Base-by-base conservation (phyloP, 1,284 basidiomycete species). In the Ceratobasidium sp. region DNA sequence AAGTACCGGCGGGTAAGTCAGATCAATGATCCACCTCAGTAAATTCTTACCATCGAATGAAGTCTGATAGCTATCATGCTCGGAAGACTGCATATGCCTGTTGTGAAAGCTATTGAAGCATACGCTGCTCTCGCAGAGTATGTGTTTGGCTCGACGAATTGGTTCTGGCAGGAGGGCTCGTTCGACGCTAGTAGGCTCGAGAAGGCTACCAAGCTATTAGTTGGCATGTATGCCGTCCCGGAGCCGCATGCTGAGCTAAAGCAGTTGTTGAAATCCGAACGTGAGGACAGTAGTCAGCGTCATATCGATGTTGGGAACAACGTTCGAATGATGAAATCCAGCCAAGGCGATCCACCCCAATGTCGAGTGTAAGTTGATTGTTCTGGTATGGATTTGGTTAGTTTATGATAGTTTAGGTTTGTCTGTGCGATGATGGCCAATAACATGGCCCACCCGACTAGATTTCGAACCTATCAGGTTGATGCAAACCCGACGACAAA, bases 51-150 rank as follows among this genome's bases (percentile, higher is more conserved):
- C n/a, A 30, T 28, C 14, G 8, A 16, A 10, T 18, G 26, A 48
- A 64, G 78, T 0, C 76, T 82, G 8, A 77, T 80, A 55, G 77
- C 80, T 9, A 73, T 81, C 6, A 76, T 82, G 52, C 74, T 82
- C 8, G 81, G 80, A 5, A 77, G 80, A 5, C 76, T 81, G 18
- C 75, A 39, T 9, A 65, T 65, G 62, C 12, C 32, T 2, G 28
- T 65, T 1, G 50, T 23, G 1, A 16, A 21, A n/a, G 62, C 62
- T 21, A 65, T 65, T 12, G 6, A 28, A 8, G 32, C 28, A 10
- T 65, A 65, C 23, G n/a, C 32, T 23, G 30, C 46, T 5, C 62
- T 65, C 32, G 34, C 32, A 6, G 21, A 50, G n/a, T 12, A 43
- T 16, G n/a, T 65, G 41, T 65, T 65, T 23, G 34, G 26, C 1